phyloP scores from a whole-genome alignment of 805 yeast genomes.

The Aciculoconidium aculeatum region DNA sequence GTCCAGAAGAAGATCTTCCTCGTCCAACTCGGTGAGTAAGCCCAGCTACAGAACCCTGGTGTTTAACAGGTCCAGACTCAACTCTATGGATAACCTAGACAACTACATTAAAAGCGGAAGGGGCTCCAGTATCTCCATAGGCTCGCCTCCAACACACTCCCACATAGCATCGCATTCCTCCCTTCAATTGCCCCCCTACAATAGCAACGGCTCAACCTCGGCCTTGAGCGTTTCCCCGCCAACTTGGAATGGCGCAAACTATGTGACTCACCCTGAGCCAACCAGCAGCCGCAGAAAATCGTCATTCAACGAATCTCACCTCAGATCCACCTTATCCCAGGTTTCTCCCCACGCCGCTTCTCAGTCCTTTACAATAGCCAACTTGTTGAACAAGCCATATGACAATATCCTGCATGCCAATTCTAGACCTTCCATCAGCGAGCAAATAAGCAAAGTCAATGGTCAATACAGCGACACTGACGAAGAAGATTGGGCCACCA shows the following conservation, averaged over 20 bases:
- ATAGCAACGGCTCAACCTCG: conserved; percentile 9
- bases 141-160: conserved; percentile 28
- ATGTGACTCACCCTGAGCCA: conserved; percentile 10
- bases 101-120: conserved; percentile 36
- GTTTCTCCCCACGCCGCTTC: conserved; percentile 5
- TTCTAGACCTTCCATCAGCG: conserved; percentile 9
- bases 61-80: conserved; percentile 34
- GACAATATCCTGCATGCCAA: conserved; percentile 7
- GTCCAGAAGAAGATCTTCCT: conserved; percentile 19
- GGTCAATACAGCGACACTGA: conserved; percentile 65
- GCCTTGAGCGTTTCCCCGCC: conserved; percentile 18
- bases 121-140: conserved; percentile 27
- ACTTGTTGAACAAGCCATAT: conserved; percentile 10
- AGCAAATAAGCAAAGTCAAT: conserved; percentile 2
- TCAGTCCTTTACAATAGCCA: conserved; percentile 9
- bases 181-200: too few species aligned
- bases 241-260: conserved; percentile 17
- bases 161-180: conserved; percentile 7
- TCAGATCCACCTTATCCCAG: conserved; percentile 37
- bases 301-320: conserved; percentile 37
- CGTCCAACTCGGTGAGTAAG: conserved; percentile 22
- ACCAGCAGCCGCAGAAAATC: conserved; percentile 25
- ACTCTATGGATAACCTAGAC: conserved; percentile 38
- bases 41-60: conserved; percentile 22
- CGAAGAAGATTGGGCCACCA: conserved; percentile 94